These are phyloP conservation scores for Mortierella sp. DNA, from an alignment of 371 early-diverging fungal species.

Conservation along the genomic window DNA sequence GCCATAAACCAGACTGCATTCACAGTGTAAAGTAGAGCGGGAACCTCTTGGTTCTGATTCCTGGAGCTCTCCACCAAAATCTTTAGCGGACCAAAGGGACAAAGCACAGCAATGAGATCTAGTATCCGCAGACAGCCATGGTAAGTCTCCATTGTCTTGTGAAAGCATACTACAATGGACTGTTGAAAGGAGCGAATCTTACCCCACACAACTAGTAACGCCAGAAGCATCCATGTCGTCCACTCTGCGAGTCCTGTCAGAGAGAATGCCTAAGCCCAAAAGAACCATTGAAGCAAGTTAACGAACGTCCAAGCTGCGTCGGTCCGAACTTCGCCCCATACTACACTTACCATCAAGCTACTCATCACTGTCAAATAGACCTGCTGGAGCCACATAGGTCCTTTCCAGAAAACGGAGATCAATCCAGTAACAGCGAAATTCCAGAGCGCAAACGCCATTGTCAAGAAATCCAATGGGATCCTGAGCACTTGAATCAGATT, in stretches of 20 bases:
- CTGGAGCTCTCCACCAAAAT: conserved; percentile 82
- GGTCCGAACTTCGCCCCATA: neutral
- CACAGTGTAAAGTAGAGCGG: conserved; percentile 82
- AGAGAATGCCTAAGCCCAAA: conserved; percentile 66
- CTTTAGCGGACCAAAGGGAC: conserved; percentile 92
- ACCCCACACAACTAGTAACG: conserved; percentile 87
- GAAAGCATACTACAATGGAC: no score
- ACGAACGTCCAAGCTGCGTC: no score
- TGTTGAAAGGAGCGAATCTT: conserved; percentile 22
- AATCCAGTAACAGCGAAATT: conserved; percentile 84
- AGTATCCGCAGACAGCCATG: neutral
- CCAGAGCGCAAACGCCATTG: conserved; percentile 80
- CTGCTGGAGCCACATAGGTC: conserved; percentile 83
- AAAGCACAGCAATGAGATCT: conserved; percentile 90
- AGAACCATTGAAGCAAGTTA: neutral
- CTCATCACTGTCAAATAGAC: conserved; percentile 84
- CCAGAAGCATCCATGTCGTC: conserved; percentile 89
- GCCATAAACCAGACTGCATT: conserved; percentile 88
- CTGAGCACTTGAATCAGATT: conserved; percentile 69
- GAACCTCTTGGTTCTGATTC: conserved; percentile 78
- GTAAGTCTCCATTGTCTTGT: neutral
- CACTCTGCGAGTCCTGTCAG: conserved; percentile 77
- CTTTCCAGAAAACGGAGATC: conserved; percentile 84
- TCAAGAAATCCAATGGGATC: conserved; percentile 81
- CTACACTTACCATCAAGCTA: conserved; percentile 73